Base-by-base conservation (phyloP, 2,329 filamentous ascomycete species). In the Hypomyces rosellus region DNA sequence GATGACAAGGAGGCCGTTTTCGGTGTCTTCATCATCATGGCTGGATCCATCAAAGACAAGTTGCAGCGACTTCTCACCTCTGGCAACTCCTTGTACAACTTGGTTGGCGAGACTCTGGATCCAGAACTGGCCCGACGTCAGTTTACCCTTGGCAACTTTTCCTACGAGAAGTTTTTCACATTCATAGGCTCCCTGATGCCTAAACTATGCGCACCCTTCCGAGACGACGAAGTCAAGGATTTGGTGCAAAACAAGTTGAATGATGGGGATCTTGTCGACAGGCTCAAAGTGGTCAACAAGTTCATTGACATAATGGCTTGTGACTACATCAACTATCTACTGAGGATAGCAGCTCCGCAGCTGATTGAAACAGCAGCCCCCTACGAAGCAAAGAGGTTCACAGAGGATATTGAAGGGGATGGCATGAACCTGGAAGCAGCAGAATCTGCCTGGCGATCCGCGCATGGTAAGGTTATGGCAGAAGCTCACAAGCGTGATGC, bases 311-410 rank as follows among this genome's bases (percentile, higher is more conserved):
- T 86, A 34, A 84, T 92, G 70, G 80, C 87, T 20, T 82, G 89
- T 52, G 88, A 93, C 60, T 90, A 91, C 61, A 85, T 87, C 53
- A 93, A 93, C 63, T 92, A 89, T 62, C 75, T 91, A 59, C 72
- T 93, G 45, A 82, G 84, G 65, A 78, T 85, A 25, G 83, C 84
- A 0, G 85, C 85, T 2, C 86, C 86, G 0, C 80, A 81, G 5
- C 75, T 93, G 47, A 81, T 89, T 48, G 80, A 85, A 55, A 84
- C 88, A 55, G 82, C 86, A 2, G 72, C 82, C 1, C 76, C 82
- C 14, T 92, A 92, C 63, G 88, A 93, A 62, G 77, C 82, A n/a
- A 84, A 84, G 56, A 75, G 77, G 37, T 93, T 93, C 59, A 73
- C 78, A 1, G 75, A 85, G 36, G 81, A 86, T 40, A 61, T 89